Evolutionary conservation across 2,329 filamentous ascomycete species (phyloP).

Genomic region (Acrodontium crateriforme): DNA sequence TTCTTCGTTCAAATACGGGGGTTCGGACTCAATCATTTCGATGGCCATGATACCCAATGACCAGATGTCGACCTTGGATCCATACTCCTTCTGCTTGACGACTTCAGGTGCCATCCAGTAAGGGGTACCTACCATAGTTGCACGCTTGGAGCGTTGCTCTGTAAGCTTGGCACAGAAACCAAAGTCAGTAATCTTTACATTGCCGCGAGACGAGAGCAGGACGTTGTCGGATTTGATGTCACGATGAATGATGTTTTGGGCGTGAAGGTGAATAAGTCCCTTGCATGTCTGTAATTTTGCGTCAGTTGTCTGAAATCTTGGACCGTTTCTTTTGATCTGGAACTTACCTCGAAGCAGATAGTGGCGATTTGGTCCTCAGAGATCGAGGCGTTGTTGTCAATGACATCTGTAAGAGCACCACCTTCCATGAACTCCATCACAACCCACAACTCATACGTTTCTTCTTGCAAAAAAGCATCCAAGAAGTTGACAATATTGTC

Average conservation of each 20-base stretch:
- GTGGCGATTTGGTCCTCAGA: slow-evolving; percentile 96
- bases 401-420: slow-evolving; percentile 91
- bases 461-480: slow-evolving; percentile 90
- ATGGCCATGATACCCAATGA: slow-evolving; percentile 99
- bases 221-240: slow-evolving; percentile 99
- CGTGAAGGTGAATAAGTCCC: slow-evolving; percentile 84
- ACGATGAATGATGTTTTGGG: slow-evolving; percentile 93
- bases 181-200: slow-evolving; percentile 95
- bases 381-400: slow-evolving; percentile 91
- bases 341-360: slow-evolving; percentile 81
- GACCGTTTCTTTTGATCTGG: slow-evolving; percentile 10
- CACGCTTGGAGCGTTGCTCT: slow-evolving; percentile 90
- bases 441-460: slow-evolving; percentile 93
- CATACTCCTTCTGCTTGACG: slow-evolving; percentile 98
- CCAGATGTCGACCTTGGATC: slow-evolving; percentile 97
- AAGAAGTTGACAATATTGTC: slow-evolving; percentile 98
- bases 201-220: slow-evolving; percentile 79
- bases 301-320: background rate
- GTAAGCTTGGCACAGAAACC: slow-evolving; percentile 98
- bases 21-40: slow-evolving; percentile 98
- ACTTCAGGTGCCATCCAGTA: slow-evolving; percentile 99
- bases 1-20: slow-evolving; percentile 94
- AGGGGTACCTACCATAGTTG: slow-evolving; percentile 96
- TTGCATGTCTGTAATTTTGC: slow-evolving; percentile 63
- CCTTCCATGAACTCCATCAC: slow-evolving; percentile 99